Evolutionary conservation across 139 green algal genomes (phyloP), one percentile per base, ranked within the genome.

Genomic region (Chlorella sp.): DNA sequence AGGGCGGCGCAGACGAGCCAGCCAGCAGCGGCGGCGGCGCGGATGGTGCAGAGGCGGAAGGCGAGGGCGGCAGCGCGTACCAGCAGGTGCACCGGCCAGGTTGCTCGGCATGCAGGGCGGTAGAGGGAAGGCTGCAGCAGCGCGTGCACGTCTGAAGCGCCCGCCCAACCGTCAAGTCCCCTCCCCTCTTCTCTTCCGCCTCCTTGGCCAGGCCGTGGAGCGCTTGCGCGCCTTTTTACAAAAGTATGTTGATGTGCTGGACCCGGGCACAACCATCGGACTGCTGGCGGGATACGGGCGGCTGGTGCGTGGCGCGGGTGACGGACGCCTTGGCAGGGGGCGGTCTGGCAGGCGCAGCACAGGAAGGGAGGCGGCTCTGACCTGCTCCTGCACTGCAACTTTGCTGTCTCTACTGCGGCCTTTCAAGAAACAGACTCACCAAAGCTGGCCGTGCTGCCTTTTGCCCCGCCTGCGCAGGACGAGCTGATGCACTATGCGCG

Each of bases 251-350:
- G 83, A 91, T 26, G 81, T 93, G 32, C 86, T 98, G 41, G 91
- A 98, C 77, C 85, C 92, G 60, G 88, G 90, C 44, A 97, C 93
- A 26, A 99, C 96, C 34, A 85, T 93, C 22, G 81, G 84, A 0
- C 90, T 99, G 85, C 92, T 99, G 65, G 90, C 90, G 4, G 90
- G 88, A 32, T 98, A 98, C 85, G 96, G 96, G 32, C 92, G 95
- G 7, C 22, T 95, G 84, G 51, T 60, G 51, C 51, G 51, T 60
- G 51, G 16, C 16, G 51, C 51, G 51, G 51, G 51, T n/a, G 51
- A 24, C 8, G 8, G 8, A 11, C 51, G 16, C 13, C 51, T 26
- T 2, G 51, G 51, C 51, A 60, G 51, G 2, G 51, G 51, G 13
- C 11, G 46, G 46, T 7, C 8, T 7, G 11, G 46, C 46, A 11